Evolutionary conservation across 257 asterid genomes (phyloP), one percentile per base, ranked within the genome.

Genomic region (Leonotis leonurus): DNA sequence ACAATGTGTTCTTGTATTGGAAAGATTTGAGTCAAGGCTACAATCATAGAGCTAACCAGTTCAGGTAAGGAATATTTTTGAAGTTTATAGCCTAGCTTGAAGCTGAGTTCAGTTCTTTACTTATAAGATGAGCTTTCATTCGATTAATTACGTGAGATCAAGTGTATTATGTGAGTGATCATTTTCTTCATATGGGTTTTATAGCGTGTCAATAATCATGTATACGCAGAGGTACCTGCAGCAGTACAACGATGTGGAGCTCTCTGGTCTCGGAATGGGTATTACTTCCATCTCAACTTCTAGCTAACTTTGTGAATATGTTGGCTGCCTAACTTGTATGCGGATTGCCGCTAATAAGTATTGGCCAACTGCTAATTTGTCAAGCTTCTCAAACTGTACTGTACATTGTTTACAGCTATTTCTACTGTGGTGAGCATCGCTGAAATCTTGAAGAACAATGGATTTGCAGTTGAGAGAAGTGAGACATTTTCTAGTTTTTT

Each of bases 191-290:
- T 8, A 10, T 3, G 55, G 9, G 17, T 11, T 24, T 24, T 5
- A 26, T 54, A 54, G 17, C 44, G 27, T 37, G 52, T 61, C 49
- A 17, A 44, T 40, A 14, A 54, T 59, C 45, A 22, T 46, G 4
- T 72, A 52, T 66, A 20, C 60, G 64, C 89, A 86, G 95, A 86
- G 87, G 80, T 83, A 83, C 73, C 33, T 86, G 95, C 85, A 81
- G 68, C 83, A 83, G 27, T 77, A 66, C 77, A 50, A 73, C 30
- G 90, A 85, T 59, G 90, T 83, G 79, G 94, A 85, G 68, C 87
- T 85, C 70, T 85, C 90, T 70, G 95, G 84, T 57, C 95, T 86
- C 43, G 95, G 95, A 64, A 86, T 86, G 95, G 90, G 95, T 86
- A 86, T 69, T 70, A 61, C 62, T 49, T 61, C 11, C 1, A 29